These are phyloP conservation scores for Lachancea sp. DNA, from an alignment of 805 yeast genomes.

Conservation along the genomic window DNA sequence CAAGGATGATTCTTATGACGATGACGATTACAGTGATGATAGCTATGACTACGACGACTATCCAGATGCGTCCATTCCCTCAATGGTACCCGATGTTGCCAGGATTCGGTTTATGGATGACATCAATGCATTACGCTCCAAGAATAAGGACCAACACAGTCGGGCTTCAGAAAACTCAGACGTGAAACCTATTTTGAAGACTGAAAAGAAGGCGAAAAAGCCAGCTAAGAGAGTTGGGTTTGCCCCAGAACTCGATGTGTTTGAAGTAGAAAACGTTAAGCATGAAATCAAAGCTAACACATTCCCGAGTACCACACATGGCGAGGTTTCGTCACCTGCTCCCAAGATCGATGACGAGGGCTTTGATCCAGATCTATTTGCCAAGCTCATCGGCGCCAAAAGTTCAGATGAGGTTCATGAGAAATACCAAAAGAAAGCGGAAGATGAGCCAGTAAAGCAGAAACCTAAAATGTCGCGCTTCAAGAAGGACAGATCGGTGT, in stretches of 20 bases:
- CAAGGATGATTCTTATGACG: neutral
- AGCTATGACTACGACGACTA: slow-evolving; percentile 17
- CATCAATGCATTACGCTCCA: slow-evolving; percentile 20
- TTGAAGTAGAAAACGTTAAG: slow-evolving; percentile 31
- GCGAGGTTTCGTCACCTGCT: neutral
- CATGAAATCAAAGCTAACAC: slow-evolving; percentile 29
- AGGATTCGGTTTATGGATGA: slow-evolving; percentile 26
- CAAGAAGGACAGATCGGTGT: slow-evolving; percentile 21
- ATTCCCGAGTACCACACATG: slow-evolving; percentile 13
- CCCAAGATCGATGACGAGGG: slow-evolving; percentile 13
- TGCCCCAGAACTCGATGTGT: slow-evolving; percentile 29
- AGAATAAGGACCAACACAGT: neutral
- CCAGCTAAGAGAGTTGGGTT: slow-evolving; percentile 29
- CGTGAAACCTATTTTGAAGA: slow-evolving; percentile 9
- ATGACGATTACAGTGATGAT: slow-evolving; percentile 8
- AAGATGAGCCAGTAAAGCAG: slow-evolving; percentile 8
- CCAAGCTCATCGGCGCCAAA: slow-evolving; percentile 29
- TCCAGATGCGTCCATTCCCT: slow-evolving; percentile 11
- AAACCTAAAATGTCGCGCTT: slow-evolving; percentile 29
- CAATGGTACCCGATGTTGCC: slow-evolving; percentile 25
- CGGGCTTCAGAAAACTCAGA: neutral
- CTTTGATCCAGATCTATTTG: slow-evolving; percentile 31
- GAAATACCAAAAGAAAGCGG: slow-evolving; percentile 17
- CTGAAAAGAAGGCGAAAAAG: slow-evolving; percentile 8
- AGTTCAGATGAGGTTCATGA: slow-evolving; percentile 29